These are phyloP conservation scores for Exophiala aquamarina DNA, from an alignment of 2,329 filamentous ascomycete species.

Conservation along the genomic window DNA sequence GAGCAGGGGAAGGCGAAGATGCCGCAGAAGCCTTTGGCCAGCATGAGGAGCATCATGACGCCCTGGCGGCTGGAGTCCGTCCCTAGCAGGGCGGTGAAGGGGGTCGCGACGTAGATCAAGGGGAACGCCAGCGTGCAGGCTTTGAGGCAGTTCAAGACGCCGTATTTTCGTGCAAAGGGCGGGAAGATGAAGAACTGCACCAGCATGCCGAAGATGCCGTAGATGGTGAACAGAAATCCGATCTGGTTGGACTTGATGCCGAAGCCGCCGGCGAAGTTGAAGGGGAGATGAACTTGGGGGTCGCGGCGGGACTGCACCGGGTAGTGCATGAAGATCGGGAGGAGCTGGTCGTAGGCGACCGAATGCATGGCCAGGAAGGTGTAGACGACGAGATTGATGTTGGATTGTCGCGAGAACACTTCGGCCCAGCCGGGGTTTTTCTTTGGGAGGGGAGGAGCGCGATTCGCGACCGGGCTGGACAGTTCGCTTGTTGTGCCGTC, in stretches of 20 bases:
- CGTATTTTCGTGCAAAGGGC: constrained; percentile 67
- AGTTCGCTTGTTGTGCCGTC: constrained; percentile 18
- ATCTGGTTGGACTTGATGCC: constrained; percentile 72
- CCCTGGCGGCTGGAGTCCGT: constrained; percentile 53
- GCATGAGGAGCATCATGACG: constrained; percentile 65
- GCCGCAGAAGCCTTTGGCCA: constrained; percentile 70
- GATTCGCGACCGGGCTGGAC: constrained; percentile 11
- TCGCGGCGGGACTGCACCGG: constrained; percentile 56
- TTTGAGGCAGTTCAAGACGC: constrained; percentile 72
- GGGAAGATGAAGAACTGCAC: constrained; percentile 88
- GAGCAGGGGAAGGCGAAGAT: constrained; percentile 88
- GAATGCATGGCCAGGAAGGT: constrained; percentile 78
- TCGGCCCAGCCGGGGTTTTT: constrained; percentile 53
- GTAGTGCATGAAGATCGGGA: constrained; percentile 86
- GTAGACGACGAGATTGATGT: constrained; percentile 74
- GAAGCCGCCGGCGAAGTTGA: constrained; percentile 82
- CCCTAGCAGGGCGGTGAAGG: constrained; percentile 70
- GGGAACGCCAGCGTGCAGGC: constrained; percentile 68
- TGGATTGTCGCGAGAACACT: constrained; percentile 72
- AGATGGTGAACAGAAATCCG: constrained; percentile 80
- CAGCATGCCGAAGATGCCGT: constrained; percentile 75
- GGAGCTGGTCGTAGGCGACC: constrained; percentile 80
- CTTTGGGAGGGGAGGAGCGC: constrained; percentile 12
- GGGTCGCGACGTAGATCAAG: constrained; percentile 74
- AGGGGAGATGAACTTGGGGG: constrained; percentile 63